These are phyloP conservation scores for Rhynchosporium secalis DNA, from an alignment of 2,329 filamentous ascomycete genomes.

Conservation along the genomic window DNA sequence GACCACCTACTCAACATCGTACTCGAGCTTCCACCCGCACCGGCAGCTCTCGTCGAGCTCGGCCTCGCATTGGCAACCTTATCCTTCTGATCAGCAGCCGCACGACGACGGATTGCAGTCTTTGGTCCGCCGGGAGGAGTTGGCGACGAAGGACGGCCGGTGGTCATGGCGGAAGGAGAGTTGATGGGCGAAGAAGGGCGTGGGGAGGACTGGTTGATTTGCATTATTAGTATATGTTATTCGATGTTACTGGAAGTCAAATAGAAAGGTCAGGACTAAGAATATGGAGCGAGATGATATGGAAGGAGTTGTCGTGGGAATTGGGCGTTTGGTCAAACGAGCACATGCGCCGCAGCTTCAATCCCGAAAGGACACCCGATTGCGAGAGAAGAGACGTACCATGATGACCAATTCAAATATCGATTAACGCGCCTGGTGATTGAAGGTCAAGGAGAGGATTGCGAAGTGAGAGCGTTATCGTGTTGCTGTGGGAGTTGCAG, in stretches of 20 bases:
- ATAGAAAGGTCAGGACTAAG: background rate
- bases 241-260: too few relatives aligned
- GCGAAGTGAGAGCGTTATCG: conserved; percentile 10
- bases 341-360: background rate
- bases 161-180: conserved; percentile 52
- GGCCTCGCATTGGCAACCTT: conserved; percentile 92
- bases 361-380: background rate
- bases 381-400: conserved; percentile 20
- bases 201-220: conserved; percentile 38
- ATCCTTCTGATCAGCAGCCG: conserved; percentile 95
- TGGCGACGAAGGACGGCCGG: conserved; percentile 81
- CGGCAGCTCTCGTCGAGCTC: conserved; percentile 87
- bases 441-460: conserved; percentile 19
- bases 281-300: background rate
- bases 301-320: background rate
- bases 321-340: background rate
- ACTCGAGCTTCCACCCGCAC: conserved; percentile 85
- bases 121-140: conserved; percentile 90
- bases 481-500: conserved; percentile 13
- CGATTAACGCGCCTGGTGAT: conserved; percentile 14
- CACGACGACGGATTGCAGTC: conserved; percentile 91
- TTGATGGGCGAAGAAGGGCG: conserved; percentile 57
- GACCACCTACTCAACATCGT: conserved; percentile 88
- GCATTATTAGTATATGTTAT: background rate
- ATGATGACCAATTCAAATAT: conserved; percentile 19